Conservation (phyloP, 2,329 filamentous ascomycete species). For the Pseudogymnoascus sp. region DNA sequence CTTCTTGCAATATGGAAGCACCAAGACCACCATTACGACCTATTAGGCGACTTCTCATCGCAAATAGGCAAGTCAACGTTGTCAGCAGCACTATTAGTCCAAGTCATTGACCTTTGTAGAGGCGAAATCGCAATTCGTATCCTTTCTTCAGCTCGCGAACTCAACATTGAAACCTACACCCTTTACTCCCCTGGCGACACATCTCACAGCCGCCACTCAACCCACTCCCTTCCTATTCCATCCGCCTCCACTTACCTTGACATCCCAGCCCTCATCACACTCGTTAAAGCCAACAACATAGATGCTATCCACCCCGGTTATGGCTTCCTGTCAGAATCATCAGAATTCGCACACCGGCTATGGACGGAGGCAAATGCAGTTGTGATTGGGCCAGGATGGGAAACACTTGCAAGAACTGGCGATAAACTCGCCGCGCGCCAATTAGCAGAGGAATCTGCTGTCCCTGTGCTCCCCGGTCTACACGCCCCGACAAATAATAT, state of each 20-base stretch:
- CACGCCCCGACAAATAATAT: slow-evolving; percentile 58
- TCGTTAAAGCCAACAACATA: slow-evolving; percentile 44
- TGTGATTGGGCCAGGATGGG: slow-evolving; percentile 59
- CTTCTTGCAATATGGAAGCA: background rate
- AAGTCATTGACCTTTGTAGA: slow-evolving; percentile 29
- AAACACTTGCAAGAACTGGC: slow-evolving; percentile 21
- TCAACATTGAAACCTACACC: slow-evolving; percentile 48
- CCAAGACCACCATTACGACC: slow-evolving; percentile 18
- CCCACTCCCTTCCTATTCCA: slow-evolving; percentile 39
- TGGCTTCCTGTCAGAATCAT: slow-evolving; percentile 63
- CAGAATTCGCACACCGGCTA: slow-evolving; percentile 59
- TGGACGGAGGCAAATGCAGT: slow-evolving; percentile 58
- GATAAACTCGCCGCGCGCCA: slow-evolving; percentile 52
- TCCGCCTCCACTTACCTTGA: slow-evolving; percentile 47
- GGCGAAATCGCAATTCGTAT: slow-evolving; percentile 59
- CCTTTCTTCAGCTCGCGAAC: slow-evolving; percentile 50
- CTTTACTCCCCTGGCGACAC: slow-evolving; percentile 49
- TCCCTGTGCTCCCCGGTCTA: slow-evolving; percentile 65
- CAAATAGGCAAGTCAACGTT: slow-evolving; percentile 39
- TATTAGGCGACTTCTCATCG: slow-evolving; percentile 45
- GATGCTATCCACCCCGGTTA: slow-evolving; percentile 67
- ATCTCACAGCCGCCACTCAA: slow-evolving; percentile 45
- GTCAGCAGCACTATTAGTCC: background rate
- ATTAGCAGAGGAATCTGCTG: slow-evolving; percentile 55
- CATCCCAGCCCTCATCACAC: slow-evolving; percentile 39